phyloP scores from a whole-genome alignment of 345 rosid genomes.

The Acer campestre region DNA sequence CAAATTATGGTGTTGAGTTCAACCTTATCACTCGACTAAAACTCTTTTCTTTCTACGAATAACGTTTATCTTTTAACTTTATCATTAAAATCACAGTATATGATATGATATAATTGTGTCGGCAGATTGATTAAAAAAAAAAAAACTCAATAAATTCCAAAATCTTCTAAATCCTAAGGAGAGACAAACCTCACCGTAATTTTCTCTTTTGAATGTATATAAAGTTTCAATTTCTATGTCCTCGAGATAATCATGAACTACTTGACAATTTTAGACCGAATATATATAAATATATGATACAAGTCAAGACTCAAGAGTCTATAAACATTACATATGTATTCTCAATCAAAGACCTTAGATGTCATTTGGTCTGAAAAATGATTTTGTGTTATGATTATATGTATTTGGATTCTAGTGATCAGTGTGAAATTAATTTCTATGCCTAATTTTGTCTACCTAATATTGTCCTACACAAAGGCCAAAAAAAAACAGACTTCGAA shows the following conservation, averaged over 20 bases:
- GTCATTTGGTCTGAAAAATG: not conserved
- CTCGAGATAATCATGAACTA: not conserved
- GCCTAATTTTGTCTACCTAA: not conserved
- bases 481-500: no score
- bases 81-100: no score
- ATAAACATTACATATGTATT: not conserved
- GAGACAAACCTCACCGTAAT: not conserved
- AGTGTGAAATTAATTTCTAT: not conserved
- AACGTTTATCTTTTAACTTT: no score
- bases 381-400: not conserved
- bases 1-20: no score
- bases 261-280: not conserved
- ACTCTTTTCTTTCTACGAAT: no score
- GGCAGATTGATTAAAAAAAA: not conserved
- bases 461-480: not conserved
- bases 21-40: no score
- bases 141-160: no score
- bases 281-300: not conserved
- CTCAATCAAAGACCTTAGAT: not conserved
- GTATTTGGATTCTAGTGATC: not conserved
- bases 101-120: not conserved
- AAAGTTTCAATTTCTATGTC: not conserved
- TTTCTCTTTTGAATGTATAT: not conserved
- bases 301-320: not conserved
- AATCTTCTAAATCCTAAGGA: not conserved